phyloP scores from a whole-genome alignment of 306 rosid genomes.

The Malus asiatica region DNA sequence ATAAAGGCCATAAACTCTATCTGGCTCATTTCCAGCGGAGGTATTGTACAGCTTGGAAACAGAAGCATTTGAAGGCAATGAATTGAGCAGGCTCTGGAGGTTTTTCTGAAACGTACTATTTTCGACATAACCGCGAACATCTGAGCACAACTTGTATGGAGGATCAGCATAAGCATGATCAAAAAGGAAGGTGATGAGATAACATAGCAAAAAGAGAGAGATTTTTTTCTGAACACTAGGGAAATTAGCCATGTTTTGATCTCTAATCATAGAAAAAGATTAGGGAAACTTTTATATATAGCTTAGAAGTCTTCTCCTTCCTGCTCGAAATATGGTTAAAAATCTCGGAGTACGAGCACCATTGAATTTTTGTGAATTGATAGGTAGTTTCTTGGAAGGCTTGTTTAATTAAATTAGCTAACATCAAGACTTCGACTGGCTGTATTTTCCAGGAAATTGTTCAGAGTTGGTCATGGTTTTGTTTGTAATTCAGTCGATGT shows the following conservation, averaged over 20 bases:
- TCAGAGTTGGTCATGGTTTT: no score
- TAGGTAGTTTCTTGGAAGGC: no score
- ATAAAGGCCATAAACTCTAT: conserved; percentile 7
- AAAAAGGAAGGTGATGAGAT: neutral
- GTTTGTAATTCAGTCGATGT: no score
- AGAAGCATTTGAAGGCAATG: conserved; percentile 7
- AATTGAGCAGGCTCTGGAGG: conserved; percentile 9
- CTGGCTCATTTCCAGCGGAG: conserved; percentile 3
- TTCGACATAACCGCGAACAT: neutral
- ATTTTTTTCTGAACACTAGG: neutral
- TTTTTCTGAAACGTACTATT: conserved; percentile 9
- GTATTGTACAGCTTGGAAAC: conserved; percentile 10
- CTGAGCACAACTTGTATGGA: neutral
- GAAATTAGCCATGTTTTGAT: conserved; percentile 7
- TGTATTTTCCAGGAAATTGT: no score
- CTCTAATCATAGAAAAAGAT: neutral
- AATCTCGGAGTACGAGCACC: no score
- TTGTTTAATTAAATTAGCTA: no score
- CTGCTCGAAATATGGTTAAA: neutral
- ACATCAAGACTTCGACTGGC: no score
- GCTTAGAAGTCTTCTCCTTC: neutral
- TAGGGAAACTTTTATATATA: neutral
- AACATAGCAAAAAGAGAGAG: neutral
- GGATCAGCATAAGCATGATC: neutral
- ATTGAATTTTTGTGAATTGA: no score